Base-by-base conservation (phyloP, 352 stramenopile species). In the Thraustotheca clavata region DNA sequence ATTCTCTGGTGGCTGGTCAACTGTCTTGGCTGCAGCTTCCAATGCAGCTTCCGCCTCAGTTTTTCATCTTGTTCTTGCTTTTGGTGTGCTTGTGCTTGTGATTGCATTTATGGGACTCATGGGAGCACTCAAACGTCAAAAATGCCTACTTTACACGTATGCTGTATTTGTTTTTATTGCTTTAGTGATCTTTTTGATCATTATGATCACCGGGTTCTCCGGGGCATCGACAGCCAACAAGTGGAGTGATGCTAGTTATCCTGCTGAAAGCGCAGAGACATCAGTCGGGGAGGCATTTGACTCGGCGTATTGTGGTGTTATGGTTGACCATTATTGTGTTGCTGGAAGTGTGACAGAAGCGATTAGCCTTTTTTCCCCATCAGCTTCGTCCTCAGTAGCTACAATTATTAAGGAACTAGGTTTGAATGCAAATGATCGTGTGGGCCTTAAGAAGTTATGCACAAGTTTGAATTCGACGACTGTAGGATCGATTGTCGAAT, bases 271-370 rank as follows among this genome's bases (percentile, higher is more conserved):
- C 12, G 76, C 87, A 47, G 73, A 79, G 32, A 48, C 35, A 16
- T 72, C 76, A 4, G 55, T 94, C 4, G 82, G 76, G 39, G 39
- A 66, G 41, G 88, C 87, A 60, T 94, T 94, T 65, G 88, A 91
- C 63, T 47, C 78, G 47, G 77, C 90, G 52, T 91, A 91, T 69
- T 94, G 84, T 73, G 80, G 79, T 59, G 78, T 79, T 4, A 79
- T 89, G 70, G 75, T 92, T 46, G 71, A 77, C 36, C 85, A 89
- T 67, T 92, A 92, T 70, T 92, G 83, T 67, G 35, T 73, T 18
- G 48, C 46, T 27, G 34, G 36, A 2, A 35, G 26, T 7, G 43
- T 57, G 5, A 22, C 18, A 35, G 66, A 71, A 7, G 49, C 71
- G 18, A 38, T 54, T 14, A 35, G 33, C 46, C 49, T 75, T 22